Evolutionary conservation across 2,329 filamentous ascomycete genomes (phyloP).

Genomic region (Xylariomycetidae sp.): DNA sequence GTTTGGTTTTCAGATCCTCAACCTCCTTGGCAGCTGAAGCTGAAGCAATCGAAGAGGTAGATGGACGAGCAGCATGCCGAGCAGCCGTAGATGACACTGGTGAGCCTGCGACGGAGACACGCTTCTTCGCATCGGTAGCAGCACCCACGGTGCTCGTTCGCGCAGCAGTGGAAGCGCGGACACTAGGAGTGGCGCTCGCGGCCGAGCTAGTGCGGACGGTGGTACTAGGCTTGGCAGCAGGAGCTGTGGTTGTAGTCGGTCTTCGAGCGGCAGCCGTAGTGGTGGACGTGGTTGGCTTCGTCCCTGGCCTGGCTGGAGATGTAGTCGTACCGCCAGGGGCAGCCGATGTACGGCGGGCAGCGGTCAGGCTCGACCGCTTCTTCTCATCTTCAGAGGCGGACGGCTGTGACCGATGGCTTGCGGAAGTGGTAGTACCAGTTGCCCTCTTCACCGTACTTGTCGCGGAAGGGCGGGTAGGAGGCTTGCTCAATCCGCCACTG

Average conservation of each 20-base stretch:
- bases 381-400: conserved; percentile 46
- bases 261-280: conserved; percentile 27
- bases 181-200: conserved; percentile 23
- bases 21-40: conserved; percentile 46
- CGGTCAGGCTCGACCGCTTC: conserved; percentile 35
- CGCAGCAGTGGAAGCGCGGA: conserved; percentile 23
- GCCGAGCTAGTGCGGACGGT: conserved; percentile 32
- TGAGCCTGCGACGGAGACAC: conserved; percentile 44
- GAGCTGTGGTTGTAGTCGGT: conserved; percentile 17
- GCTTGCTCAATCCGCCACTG: conserved; percentile 39
- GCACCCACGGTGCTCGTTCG: conserved; percentile 30
- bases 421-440: conserved; percentile 30
- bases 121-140: conserved; percentile 48
- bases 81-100: conserved; percentile 30
- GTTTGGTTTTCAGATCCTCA: conserved; percentile 54
- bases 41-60: conserved; percentile 29
- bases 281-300: conserved; percentile 29
- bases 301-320: conserved; percentile 25
- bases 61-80: conserved; percentile 37
- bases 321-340: conserved; percentile 33
- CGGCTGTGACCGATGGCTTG: conserved; percentile 40
- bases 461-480: conserved; percentile 40
- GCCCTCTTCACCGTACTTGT: conserved; percentile 29
- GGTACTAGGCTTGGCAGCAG: conserved; percentile 26
- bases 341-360: conserved; percentile 38